A percentile compares a stretch with the other conserved stretches of the same genome.
These are phyloP conservation scores for Erythrobasidium hasegawianum DNA, from an alignment of 1,284 basidiomycete genomes.

Conservation along the genomic window DNA sequence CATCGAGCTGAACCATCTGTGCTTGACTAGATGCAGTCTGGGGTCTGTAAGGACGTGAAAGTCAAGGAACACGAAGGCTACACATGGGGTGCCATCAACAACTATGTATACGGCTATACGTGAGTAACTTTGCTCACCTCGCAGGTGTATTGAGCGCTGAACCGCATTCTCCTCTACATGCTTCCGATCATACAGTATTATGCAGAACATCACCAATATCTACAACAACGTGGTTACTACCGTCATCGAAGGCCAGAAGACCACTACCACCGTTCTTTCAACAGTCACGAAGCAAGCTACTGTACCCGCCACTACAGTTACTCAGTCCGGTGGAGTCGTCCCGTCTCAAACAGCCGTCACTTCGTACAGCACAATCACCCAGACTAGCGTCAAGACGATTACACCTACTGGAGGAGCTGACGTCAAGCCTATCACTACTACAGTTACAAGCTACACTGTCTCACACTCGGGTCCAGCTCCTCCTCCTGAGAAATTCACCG, in stretches of 20 bases:
- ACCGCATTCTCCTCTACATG: not conserved
- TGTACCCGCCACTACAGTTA: slow-evolving; percentile 6
- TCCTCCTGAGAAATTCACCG: not conserved
- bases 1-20: too few species aligned
- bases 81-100: slow-evolving; percentile 24
- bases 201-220: slow-evolving; percentile 33
- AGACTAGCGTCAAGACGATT: not conserved
- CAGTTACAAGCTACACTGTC: not conserved
- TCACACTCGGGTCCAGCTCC: not conserved
- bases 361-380: not conserved
- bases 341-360: not conserved
- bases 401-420: not conserved
- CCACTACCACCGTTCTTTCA: slow-evolving; percentile 2
- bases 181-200: slow-evolving; percentile 14
- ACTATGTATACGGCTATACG: slow-evolving; percentile 22
- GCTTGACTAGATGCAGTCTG: not conserved
- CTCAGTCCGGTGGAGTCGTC: not conserved
- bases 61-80: slow-evolving; percentile 7
- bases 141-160: not conserved
- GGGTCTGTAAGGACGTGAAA: slow-evolving; percentile 14
- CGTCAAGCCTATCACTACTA: not conserved
- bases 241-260: slow-evolving; percentile 6
- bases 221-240: slow-evolving; percentile 30
- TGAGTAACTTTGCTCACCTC: not conserved
- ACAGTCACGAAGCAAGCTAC: slow-evolving; percentile 13